Base-by-base conservation (phyloP, 345 rosid species). In the Murraya paniculata region DNA sequence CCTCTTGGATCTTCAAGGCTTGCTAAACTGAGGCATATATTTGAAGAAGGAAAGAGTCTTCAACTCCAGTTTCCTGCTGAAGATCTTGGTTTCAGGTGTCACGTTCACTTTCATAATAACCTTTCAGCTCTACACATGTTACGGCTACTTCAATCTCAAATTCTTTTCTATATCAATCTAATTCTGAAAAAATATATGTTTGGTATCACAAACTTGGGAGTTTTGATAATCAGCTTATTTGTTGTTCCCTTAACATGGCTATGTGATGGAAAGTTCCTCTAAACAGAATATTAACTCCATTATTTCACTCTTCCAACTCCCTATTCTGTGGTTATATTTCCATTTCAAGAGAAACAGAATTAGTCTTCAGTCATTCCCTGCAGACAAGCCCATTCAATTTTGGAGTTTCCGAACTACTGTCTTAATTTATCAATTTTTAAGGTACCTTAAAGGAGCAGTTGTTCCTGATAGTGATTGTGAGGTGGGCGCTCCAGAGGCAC, bases 61-160 rank as follows among this genome's bases (percentile, higher is more conserved):
- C 98, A 91, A 77, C 90, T 94, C 69, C 98, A 96, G 80, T 94
- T 96, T 85, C 99, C 97, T 83, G 98, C 99, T 24, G 99, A 96
- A 87, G 99, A 96, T 89, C 98, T 96, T 78, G 98, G 98, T 77
- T 94, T 96, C 89, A 91, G 98, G 99, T 95, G 86, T 80, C 56
- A 24, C 69, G 77, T 56, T 21, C n/a, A 77, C 35, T 21, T 65
- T 60, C 22, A 72, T 9, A 74, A 9, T 67, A 35, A 41, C 50
- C 8, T 53, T 55, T 72, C n/a, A 60, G 55, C 57, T 58, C 56
- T 27, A 62, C 28, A 31, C 24, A 19, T 4, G 14, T 36, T 28
- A 41, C 68, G 48, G 67, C 50, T 64, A n/a, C 64, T 68, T 36
- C 24, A 39, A 36, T 79, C 19, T 35, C 59, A 60, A 75, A 13